Conservation (phyloP, 805 yeast species). For the Suhomyces sp. region DNA sequence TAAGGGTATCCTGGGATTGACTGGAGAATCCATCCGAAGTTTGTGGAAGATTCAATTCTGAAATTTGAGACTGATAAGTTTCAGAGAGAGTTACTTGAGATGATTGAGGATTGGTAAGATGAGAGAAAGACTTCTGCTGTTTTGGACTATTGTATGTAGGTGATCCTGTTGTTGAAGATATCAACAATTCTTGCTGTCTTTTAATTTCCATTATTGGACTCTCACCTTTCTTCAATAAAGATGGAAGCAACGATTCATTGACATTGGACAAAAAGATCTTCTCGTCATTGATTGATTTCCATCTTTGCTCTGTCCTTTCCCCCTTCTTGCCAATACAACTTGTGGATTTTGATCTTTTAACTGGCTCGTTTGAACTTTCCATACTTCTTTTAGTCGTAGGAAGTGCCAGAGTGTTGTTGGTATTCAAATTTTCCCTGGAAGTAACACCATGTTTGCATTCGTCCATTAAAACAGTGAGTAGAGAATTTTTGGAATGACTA, state of each 20-base stretch:
- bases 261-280: constrained; percentile 27
- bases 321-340: constrained; percentile 14
- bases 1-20: no score
- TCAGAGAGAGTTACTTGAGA: no score
- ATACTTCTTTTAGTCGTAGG: neutral
- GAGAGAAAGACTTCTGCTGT: no score
- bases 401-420: no score
- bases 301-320: constrained; percentile 18
- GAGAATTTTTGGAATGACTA: constrained; percentile 1
- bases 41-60: no score
- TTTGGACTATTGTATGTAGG: no score
- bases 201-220: constrained; percentile 30
- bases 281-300: constrained; percentile 31
- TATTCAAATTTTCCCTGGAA: no score
- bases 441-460: no score
- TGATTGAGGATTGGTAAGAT: no score
- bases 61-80: no score
- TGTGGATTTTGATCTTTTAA: constrained; percentile 29
- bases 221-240: constrained; percentile 33
- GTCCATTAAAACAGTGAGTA: neutral
- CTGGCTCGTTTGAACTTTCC: constrained; percentile 3
- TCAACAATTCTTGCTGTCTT: constrained; percentile 14
- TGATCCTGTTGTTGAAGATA: no score
- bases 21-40: no score
- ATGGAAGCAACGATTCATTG: constrained; percentile 31